A percentile compares a stretch with the other conserved stretches of the same genome.
Conservation (phyloP, 257 asterid species). For the Paulownia fortunei region DNA sequence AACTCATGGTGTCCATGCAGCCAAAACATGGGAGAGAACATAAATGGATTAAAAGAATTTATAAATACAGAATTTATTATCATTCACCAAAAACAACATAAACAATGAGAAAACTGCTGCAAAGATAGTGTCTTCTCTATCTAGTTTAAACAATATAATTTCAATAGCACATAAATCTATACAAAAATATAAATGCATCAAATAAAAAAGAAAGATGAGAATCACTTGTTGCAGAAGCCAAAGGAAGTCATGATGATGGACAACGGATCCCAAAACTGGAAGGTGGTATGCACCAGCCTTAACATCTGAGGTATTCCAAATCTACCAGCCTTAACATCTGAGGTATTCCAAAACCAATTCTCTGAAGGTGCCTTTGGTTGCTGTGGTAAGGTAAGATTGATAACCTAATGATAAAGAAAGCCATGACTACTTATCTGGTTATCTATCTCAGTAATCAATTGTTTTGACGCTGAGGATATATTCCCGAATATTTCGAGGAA, state of each 20-base stretch:
- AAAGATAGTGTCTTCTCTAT: slow-evolving; percentile 16
- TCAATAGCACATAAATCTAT: background rate
- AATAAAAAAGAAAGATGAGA: no score
- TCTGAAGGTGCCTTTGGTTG: slow-evolving; percentile 15
- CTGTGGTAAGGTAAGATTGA: slow-evolving; percentile 20
- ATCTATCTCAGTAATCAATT: slow-evolving; percentile 9
- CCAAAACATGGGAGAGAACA: slow-evolving; percentile 12
- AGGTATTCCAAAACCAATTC: background rate
- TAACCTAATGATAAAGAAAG: slow-evolving; percentile 9
- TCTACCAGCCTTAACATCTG: background rate
- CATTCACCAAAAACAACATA: background rate
- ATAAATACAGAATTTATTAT: background rate
- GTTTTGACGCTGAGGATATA: background rate
- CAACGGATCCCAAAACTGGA: slow-evolving; percentile 15
- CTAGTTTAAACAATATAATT: background rate
- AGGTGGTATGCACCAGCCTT: slow-evolving; percentile 18
- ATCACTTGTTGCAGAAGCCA: background rate
- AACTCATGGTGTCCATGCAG: slow-evolving; percentile 13
- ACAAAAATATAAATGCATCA: no score
- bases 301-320: background rate
- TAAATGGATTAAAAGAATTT: slow-evolving; percentile 13
- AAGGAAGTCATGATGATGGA: background rate
- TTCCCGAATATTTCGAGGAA: background rate
- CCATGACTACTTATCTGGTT: background rate
- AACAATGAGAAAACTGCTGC: slow-evolving; percentile 1